Conservation (phyloP, 768 basidiomycete species). For the Amanita jacksonii region DNA sequence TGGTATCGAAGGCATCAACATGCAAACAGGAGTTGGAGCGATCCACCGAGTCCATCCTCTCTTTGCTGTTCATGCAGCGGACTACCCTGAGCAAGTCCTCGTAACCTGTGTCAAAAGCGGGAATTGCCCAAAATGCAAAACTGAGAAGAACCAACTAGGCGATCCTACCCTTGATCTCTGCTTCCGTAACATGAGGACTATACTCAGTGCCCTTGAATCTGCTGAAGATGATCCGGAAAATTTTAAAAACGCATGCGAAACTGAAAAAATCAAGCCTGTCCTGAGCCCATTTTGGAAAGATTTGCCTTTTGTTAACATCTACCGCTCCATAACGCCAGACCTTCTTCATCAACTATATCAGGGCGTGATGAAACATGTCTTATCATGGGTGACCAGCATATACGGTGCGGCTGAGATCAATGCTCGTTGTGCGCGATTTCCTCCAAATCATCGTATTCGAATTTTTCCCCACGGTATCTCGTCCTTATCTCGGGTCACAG, state of each 20-base stretch:
- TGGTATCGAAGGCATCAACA: background rate
- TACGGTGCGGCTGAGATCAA: conserved; percentile 25
- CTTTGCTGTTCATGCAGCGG: background rate
- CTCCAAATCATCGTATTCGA: conserved; percentile 19
- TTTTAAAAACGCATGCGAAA: conserved; percentile 9
- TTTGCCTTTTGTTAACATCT: conserved; percentile 32
- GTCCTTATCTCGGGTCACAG: conserved; percentile 26
- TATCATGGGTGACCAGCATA: conserved; percentile 23
- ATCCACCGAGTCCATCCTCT: background rate
- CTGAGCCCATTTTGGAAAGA: conserved; percentile 30
- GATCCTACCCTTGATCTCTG: conserved; percentile 6
- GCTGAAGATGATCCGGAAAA: background rate
- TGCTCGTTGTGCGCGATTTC: conserved; percentile 22
- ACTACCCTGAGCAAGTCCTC: conserved; percentile 3
- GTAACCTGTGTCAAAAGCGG: background rate
- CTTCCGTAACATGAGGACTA: background rate
- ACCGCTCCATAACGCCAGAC: conserved; percentile 32
- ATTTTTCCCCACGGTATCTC: conserved; percentile 30
- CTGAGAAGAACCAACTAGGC: background rate
- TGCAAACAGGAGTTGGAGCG: background rate
- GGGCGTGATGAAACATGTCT: conserved; percentile 34
- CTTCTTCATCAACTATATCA: conserved; percentile 41
- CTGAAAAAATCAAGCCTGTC: conserved; percentile 18
- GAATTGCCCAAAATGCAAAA: background rate
- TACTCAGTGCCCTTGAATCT: background rate